Evolutionary conservation across 208 protist species (phyloP).

Genomic region (Histomonas meleagridis): DNA sequence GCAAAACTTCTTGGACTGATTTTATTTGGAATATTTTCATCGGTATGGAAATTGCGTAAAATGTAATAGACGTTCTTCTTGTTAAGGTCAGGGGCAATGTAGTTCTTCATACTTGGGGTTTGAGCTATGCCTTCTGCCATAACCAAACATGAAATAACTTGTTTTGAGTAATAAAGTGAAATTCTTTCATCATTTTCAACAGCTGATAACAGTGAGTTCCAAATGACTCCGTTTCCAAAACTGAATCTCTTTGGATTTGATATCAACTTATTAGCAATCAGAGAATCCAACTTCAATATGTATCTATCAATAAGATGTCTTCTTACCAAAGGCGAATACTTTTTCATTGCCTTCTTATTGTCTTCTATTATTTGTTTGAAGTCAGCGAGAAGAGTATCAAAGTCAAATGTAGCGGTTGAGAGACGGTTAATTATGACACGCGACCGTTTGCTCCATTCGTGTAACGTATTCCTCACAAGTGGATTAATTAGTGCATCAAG

Average conservation of each 20-base stretch:
- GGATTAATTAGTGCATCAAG: too few relatives aligned
- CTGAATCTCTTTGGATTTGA: background rate
- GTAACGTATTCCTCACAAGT: too few relatives aligned
- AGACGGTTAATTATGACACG: background rate
- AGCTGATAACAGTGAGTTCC: background rate
- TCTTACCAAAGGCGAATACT: background rate
- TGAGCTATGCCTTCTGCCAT: background rate
- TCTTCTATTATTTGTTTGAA: background rate
- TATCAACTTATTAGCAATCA: background rate
- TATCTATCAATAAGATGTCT: background rate
- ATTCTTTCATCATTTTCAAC: background rate
- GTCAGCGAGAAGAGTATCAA: background rate
- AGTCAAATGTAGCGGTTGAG: background rate
- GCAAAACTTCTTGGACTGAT: too few relatives aligned
- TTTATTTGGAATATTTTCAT: too few relatives aligned
- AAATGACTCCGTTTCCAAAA: background rate
- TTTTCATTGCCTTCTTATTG: background rate
- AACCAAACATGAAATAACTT: background rate
- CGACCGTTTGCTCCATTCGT: too few relatives aligned
- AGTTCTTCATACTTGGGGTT: background rate
- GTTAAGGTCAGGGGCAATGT: background rate
- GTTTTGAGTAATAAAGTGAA: background rate
- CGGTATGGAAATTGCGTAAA: too few relatives aligned
- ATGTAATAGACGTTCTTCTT: too few relatives aligned
- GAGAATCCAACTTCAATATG: background rate